Conservation (phyloP, 148 eudicot genomes). For the Persicaria maculosa region DNA sequence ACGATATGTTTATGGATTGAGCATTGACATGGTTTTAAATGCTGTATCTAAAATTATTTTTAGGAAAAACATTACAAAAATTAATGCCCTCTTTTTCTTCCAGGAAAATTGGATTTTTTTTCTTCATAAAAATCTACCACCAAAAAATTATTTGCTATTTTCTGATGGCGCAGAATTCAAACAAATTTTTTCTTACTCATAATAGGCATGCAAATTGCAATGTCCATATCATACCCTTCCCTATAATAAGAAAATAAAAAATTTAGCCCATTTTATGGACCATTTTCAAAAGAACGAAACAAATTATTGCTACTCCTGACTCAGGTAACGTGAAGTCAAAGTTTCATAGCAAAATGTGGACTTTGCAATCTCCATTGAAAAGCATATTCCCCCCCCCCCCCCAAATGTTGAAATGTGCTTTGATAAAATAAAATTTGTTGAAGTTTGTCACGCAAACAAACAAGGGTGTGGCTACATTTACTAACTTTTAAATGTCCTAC, state of each 20-base stretch:
- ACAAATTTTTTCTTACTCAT: background rate
- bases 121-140: background rate
- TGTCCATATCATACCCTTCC: background rate
- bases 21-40: background rate
- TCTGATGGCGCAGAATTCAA: background rate
- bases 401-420: no score
- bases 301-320: background rate
- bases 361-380: no score
- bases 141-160: background rate
- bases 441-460: background rate
- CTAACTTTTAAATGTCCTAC: constrained; percentile 1
- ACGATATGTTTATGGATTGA: background rate
- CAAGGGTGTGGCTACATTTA: background rate
- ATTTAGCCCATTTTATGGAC: background rate
- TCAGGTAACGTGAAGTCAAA: background rate
- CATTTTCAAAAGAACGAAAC: background rate
- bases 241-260: background rate
- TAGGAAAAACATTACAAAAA: background rate
- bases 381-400: no score
- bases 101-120: background rate
- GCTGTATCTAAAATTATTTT: background rate
- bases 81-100: background rate
- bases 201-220: background rate
- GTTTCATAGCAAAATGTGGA: background rate
- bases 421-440: no score